Base-by-base conservation (phyloP, 176 grass and related monocot species). In the Tuctoria greenei region DNA sequence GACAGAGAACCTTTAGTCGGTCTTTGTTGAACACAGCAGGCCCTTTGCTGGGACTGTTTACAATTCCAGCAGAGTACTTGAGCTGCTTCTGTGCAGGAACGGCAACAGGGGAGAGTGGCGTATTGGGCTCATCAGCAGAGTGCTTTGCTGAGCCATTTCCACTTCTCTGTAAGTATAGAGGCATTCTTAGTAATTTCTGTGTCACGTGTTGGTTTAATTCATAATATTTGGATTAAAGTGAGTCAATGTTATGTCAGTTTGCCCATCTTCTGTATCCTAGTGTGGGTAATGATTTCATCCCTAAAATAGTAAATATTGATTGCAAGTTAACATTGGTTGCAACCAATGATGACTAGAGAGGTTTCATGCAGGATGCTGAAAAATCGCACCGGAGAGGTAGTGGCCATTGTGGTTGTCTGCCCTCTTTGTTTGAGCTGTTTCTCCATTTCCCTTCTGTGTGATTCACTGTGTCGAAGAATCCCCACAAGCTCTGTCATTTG, bases 11-110 rank as follows among this genome's bases (percentile, higher is more conserved):
- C 96, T 99, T 99, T 46, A 92, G 75, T 76, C 83, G 82, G 17
- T 88, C 87, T 79, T 85, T 90, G 50, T 90, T 86, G 42, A 90
- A 95, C 67, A 80, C 31, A 49, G 46, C 15, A 81, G 69, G 42
- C 64, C 90, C 82, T 85, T 84, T 92, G 76, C 28, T 92, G 20
- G 95, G 91, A 82, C 92, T 92, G 80, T 92, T 95, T 60, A 64
- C 92, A 86, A 99, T 95, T 75, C 96, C 96, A 73, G 92, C 80
- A 20, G 92, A 88, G 77, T 99, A 99, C 40, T 99, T 99, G 39
- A 99, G 87, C 81, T 99, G 96, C 66, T 95, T 99, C 71, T 99
- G 96, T 64, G 96, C 92, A 21, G 92, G 96, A 83, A 92, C 89
- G 4, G 96, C 85, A 51, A 99, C 74, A 7, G 96, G 92, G 9